Percentiles rank a stretch among this genome's conserved stretches.
phyloP scores from a whole-genome alignment of 768 basidiomycete genomes.

The Leccinum subgranulosum region DNA sequence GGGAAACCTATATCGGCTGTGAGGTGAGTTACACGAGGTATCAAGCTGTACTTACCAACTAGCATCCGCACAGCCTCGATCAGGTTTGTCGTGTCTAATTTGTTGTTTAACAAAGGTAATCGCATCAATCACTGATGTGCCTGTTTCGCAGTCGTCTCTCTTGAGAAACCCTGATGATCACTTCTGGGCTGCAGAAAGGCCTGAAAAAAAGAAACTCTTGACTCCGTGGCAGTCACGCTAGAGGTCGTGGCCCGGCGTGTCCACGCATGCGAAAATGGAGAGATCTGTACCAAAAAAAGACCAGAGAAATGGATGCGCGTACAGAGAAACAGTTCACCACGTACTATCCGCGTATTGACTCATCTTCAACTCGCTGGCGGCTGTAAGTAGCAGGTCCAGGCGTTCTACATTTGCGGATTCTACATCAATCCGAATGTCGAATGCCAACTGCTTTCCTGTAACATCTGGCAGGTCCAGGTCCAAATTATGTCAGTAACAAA shows the following conservation, averaged over 20 bases:
- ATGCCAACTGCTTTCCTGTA: neutral
- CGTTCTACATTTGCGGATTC: neutral
- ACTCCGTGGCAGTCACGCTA: conserved; percentile 26
- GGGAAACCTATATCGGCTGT: conserved; percentile 9
- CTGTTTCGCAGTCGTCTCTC: conserved; percentile 21
- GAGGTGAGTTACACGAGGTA: neutral
- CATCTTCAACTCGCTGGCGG: conserved; percentile 20
- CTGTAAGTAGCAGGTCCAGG: neutral
- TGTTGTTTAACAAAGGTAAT: conserved; percentile 11
- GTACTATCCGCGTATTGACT: conserved; percentile 20
- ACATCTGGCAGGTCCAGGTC: neutral
- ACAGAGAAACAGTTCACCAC: neutral
- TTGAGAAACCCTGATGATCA: conserved; percentile 5
- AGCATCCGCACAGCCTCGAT: conserved; percentile 16
- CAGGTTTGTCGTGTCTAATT: conserved; percentile 16
- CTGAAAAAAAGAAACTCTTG: conserved; percentile 37
- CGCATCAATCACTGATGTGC: conserved; percentile 14
- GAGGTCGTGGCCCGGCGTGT: conserved; percentile 26
- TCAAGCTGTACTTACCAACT: conserved; percentile 13
- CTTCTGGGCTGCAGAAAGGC: conserved; percentile 37
- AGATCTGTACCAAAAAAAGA: conserved; percentile 25
- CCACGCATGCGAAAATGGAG: conserved; percentile 38
- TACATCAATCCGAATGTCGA: neutral
- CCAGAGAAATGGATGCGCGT: neutral
- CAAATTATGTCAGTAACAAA: neutral